A percentile compares a stretch with the other conserved stretches of the same genome.
These are phyloP conservation scores for Boletus rex-veris DNA, from an alignment of 768 basidiomycete genomes.

Conservation along the genomic window DNA sequence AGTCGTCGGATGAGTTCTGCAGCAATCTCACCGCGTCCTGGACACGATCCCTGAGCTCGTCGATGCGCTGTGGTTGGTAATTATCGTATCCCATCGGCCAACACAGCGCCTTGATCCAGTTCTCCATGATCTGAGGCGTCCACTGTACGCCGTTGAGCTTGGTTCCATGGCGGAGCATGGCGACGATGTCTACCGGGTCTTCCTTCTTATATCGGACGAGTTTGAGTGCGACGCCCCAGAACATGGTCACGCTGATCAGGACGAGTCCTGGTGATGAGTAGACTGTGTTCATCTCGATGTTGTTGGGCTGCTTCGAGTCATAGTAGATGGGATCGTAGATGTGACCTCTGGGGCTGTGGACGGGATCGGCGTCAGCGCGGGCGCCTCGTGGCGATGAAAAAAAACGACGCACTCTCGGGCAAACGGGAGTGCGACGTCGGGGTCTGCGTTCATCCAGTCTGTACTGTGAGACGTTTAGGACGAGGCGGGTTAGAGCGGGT, in stretches of 20 bases:
- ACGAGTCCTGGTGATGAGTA: constrained; percentile 54
- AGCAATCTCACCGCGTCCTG: constrained; percentile 46
- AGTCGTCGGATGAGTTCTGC: constrained; percentile 18
- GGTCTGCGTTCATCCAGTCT: constrained; percentile 79
- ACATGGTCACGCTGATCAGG: constrained; percentile 61
- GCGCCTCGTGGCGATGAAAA: not conserved
- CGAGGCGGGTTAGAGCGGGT: not conserved
- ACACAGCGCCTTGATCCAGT: constrained; percentile 55
- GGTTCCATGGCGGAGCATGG: constrained; percentile 62
- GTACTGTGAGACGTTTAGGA: constrained; percentile 15
- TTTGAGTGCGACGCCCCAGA: constrained; percentile 72
- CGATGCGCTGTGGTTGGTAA: constrained; percentile 44
- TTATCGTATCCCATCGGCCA: constrained; percentile 60
- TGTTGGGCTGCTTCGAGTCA: constrained; percentile 49
- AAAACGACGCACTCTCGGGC: constrained; percentile 48
- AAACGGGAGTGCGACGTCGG: constrained; percentile 69
- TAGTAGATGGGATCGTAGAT: constrained; percentile 59
- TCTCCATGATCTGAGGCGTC: constrained; percentile 51
- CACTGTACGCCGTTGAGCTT: constrained; percentile 50
- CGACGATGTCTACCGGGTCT: constrained; percentile 63
- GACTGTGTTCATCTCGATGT: constrained; percentile 52
- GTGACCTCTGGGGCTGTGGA: constrained; percentile 20
- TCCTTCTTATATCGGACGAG: constrained; percentile 61
- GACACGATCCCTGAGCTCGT: constrained; percentile 48
- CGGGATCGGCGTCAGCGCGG: constrained; percentile 3